These are phyloP conservation scores for Diaporthe sp. DNA, from an alignment of 2,329 filamentous ascomycete genomes.

Conservation along the genomic window DNA sequence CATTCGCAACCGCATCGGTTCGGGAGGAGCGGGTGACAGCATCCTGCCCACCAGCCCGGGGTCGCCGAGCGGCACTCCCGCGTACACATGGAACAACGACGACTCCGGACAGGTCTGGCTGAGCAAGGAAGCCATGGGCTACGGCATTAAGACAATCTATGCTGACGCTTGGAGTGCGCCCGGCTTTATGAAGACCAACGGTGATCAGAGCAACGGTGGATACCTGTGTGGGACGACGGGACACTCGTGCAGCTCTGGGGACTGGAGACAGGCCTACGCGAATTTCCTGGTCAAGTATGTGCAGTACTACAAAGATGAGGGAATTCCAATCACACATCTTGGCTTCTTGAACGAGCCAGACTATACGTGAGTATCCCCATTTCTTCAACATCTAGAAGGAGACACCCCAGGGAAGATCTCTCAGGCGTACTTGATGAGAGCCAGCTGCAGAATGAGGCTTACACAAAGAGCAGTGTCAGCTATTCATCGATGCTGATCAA, in stretches of 20 bases:
- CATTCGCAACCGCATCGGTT: constrained; percentile 62
- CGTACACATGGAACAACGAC: constrained; percentile 51
- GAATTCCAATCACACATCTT: constrained; percentile 58
- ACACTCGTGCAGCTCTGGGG: constrained; percentile 54
- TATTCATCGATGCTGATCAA: constrained; percentile 72
- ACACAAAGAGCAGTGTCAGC: constrained; percentile 42
- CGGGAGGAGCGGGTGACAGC: constrained; percentile 40
- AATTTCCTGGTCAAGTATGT: constrained; percentile 62
- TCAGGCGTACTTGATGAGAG: not conserved
- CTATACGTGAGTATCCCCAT: constrained; percentile 43
- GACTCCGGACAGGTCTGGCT: constrained; percentile 57
- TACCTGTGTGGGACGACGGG: constrained; percentile 58
- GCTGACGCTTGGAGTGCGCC: constrained; percentile 64
- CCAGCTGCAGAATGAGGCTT: not conserved
- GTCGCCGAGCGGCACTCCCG: constrained; percentile 44
- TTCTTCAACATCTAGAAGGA: not conserved
- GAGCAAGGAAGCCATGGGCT: constrained; percentile 51
- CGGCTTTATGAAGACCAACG: constrained; percentile 65
- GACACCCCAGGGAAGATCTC: not conserved
- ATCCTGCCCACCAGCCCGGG: constrained; percentile 51
- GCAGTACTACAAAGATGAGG: constrained; percentile 57
- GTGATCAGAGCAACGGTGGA: constrained; percentile 56
- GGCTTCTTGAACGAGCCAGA: constrained; percentile 64
- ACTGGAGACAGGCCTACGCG: constrained; percentile 63
- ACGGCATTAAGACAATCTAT: constrained; percentile 58